Base-by-base conservation (phyloP, 129 eudicot species). In the Flaveria bidentis region DNA sequence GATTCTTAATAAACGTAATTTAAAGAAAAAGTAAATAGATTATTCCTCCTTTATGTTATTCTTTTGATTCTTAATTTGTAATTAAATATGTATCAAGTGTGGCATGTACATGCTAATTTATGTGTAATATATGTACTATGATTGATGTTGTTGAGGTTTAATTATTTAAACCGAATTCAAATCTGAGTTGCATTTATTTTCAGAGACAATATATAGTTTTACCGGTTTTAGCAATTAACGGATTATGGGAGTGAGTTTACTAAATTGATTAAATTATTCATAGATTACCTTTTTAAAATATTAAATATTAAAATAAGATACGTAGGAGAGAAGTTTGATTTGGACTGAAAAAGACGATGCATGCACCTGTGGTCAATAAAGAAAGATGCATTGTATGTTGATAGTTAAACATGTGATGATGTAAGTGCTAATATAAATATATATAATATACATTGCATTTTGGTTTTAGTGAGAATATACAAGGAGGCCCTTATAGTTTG, bases 351-450 rank as follows among this genome's bases (percentile, higher is more conserved):
- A 47, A 53, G 58, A 36, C 17, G 80, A 50, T 75, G 72, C 80
- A 75, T 75, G 80, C 72, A 74, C 69, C 68, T 56, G 10, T 25
- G 4, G 71, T 25, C 61, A 46, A 63, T 9, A 75, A 47, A 4
- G 72, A 47, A 74, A 75, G 80, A 75, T 75, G n/a, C 80, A 75
- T 63, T 75, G 80, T 30, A 75, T 75, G 42, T 11, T 56, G 23
- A 18, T n/a, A 30, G 4, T 41, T 26, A 20, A 61, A 61, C 67
- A 61, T 61, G 67, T 61, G 67, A 61, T 8, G 50, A 45, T 45
- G 50, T 10, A 8, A 45, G 50, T 11, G 1, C 50, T 45, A 45
- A 8, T 9, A 8, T 45, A 45, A 45, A 8, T 45, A 47, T 10
- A 9, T 13, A 9, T 13, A 3, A 47, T 10, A 49, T 49, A 49